Base-by-base conservation (phyloP, 257 asterid species). In the Misopates orontium region DNA sequence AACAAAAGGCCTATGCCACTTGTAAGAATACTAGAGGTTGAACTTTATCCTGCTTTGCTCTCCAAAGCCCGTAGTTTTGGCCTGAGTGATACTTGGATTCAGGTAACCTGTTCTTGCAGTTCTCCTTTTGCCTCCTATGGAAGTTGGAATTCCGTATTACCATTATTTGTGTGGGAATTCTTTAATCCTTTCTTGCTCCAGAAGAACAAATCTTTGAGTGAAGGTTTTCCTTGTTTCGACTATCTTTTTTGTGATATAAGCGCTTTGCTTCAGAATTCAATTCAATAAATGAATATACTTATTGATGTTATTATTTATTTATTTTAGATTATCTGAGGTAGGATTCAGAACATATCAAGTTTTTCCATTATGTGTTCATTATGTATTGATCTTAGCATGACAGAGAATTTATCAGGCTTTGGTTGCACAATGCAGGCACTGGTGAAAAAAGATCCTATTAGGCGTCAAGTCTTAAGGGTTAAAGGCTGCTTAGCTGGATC, bases 31-130 rank as follows among this genome's bases (percentile, higher is more conserved):
- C 74, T 94, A 67, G 99, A 94, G 83, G 96, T 84, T 70, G 96
- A 90, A 74, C 86, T 94, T 77, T 87, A 88, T 74, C 97, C 97
- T 47, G 88, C 96, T 36, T 77, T 90, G 74, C 99, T 94, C 64
- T 90, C 99, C 72, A 90, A 90, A 84, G 99, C 99, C 75, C 96
- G 99, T 69, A 94, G 95, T 80, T 94, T 86, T 77, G 99, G 99
- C 75, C 84, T 94, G 40, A 86, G 87, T 53, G 97, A 88, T 79
- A 68, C 78, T 72, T 94, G 99, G 99, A 85, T 94, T 79, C 90
- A 90, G 91, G 99, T 88, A 75, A 40, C 44, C 32, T 64, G n/a
- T 56, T 69, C 49, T 52, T 59, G 52, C 32, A 67, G 63, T 57
- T 54, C 66, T 67, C 13, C 56, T 62, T 63, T 52, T 57, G 40